Conservation (phyloP, 129 eudicot species). For the Arctium lappa region DNA sequence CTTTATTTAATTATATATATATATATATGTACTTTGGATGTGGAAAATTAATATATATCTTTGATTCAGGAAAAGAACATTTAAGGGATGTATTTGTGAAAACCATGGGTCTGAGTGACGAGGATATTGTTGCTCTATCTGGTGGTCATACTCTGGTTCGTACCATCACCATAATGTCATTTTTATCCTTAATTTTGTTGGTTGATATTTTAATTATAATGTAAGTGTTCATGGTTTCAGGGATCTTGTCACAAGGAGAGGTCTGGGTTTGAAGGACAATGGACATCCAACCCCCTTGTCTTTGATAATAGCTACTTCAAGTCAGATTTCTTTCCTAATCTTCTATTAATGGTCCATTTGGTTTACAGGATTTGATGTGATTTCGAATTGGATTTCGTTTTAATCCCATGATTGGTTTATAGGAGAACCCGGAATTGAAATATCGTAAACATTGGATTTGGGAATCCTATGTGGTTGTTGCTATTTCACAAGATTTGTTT, state of each 20-base stretch:
- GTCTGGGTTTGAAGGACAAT: slow-evolving; percentile 91
- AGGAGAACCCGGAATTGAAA: no score
- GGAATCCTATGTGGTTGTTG: no score
- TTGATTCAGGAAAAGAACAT: slow-evolving; percentile 58
- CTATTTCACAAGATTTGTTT: no score
- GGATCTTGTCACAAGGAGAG: slow-evolving; percentile 93
- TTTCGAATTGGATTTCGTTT: no score
- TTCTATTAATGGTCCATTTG: not conserved
- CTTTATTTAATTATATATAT: not conserved
- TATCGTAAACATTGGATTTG: no score
- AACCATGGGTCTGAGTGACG: slow-evolving; percentile 77
- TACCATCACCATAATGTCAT: not conserved
- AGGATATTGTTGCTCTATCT: slow-evolving; percentile 87
- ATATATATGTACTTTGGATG: not conserved
- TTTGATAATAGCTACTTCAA: slow-evolving; percentile 83
- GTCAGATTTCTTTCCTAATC: slow-evolving; percentile 24
- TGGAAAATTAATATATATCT: not conserved
- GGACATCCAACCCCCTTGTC: slow-evolving; percentile 82
- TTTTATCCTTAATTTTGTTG: not conserved
- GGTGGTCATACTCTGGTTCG: slow-evolving; percentile 96
- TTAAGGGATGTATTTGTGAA: slow-evolving; percentile 64
- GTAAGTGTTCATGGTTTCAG: slow-evolving; percentile 24
- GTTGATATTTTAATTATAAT: not conserved
- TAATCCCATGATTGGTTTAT: no score
- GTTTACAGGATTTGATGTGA: no score